Base-by-base conservation (phyloP, 2,329 filamentous ascomycete genomes). In the Neopestalotiopsis sp. region DNA sequence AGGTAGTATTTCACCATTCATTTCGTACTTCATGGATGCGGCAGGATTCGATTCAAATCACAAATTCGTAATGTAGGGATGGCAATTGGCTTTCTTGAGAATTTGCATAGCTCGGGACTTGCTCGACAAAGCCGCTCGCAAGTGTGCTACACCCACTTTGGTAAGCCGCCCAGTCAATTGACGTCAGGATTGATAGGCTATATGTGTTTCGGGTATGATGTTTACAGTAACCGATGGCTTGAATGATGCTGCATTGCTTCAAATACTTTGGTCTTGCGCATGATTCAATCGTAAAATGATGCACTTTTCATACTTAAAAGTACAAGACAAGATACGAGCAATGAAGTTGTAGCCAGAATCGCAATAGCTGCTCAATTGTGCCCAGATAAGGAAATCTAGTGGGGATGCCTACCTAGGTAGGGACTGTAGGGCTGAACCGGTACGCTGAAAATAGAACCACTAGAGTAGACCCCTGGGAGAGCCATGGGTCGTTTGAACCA, bases 341-440 rank as follows among this genome's bases (percentile, higher is more conserved):
- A 7, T 10, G n/a, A 53, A 7, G 45, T 7, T 53, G 5, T 5
- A 20, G 17, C n/a, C 45, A 20, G 6, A 53, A 53, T 53, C n/a
- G 17, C 45, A 20, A 17, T 17, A 20, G 17, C 9, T 53, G 45
- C 45, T 53, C 45, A n/a, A 53, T 53, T 53, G 45, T 53, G 45
- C 45, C 45, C 45, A 38, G 14, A 59, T 64, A 38, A 59, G 67
- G 49, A 61, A 67, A 62, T 67, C 62, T 49, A 56, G 45, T 53
- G 63, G 63, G 63, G 49, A 61, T 17, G 56, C 61, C 67, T 61
- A n/a, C n/a, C n/a, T n/a, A n/a, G n/a, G n/a, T n/a, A 67, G 38
- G 65, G 57, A 67, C 63, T 53, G 65, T 72, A 71, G 71, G 71
- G 70, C 71, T 71, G 71, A 72, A 67, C 68, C 70, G 67, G 34